phyloP scores from a whole-genome alignment of 805 yeast genomes.

The Ascoidea asiatica region DNA sequence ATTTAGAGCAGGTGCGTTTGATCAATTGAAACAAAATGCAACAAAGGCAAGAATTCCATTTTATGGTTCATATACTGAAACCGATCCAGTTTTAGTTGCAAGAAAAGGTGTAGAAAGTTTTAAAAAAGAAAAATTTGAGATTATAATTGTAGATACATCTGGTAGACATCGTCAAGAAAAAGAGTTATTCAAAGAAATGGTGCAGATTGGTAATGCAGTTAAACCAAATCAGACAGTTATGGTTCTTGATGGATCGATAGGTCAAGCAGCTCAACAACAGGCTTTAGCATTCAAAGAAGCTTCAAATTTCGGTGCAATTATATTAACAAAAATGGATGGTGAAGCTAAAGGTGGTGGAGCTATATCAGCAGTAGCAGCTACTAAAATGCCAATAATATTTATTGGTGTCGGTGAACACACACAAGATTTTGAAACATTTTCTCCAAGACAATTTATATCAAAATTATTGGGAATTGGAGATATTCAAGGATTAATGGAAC shows the following conservation, averaged over 20 bases:
- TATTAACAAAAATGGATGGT: slow-evolving; percentile 94
- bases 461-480: slow-evolving; percentile 92
- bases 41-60: slow-evolving; percentile 89
- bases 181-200: slow-evolving; percentile 86
- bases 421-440: slow-evolving; percentile 80
- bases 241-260: slow-evolving; percentile 96
- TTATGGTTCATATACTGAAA: slow-evolving; percentile 90
- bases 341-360: slow-evolving; percentile 99
- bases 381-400: slow-evolving; percentile 86
- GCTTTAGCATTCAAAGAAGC: slow-evolving; percentile 89
- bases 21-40: slow-evolving; percentile 95
- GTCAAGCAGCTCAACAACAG: slow-evolving; percentile 96
- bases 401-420: slow-evolving; percentile 99
- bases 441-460: slow-evolving; percentile 83
- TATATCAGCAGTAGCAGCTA: slow-evolving; percentile 94
- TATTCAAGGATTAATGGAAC: slow-evolving; percentile 86
- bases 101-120: slow-evolving; percentile 84
- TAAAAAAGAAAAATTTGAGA: slow-evolving; percentile 81
- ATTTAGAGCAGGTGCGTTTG: slow-evolving; percentile 98
- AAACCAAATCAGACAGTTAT: slow-evolving; percentile 92
- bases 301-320: slow-evolving; percentile 87
- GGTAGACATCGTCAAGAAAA: slow-evolving; percentile 96
- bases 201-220: slow-evolving; percentile 79
- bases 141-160: slow-evolving; percentile 92
- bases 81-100: slow-evolving; percentile 90